Evolutionary conservation across 257 asterid genomes (phyloP).

Genomic region (Handroanthus guayacan): DNA sequence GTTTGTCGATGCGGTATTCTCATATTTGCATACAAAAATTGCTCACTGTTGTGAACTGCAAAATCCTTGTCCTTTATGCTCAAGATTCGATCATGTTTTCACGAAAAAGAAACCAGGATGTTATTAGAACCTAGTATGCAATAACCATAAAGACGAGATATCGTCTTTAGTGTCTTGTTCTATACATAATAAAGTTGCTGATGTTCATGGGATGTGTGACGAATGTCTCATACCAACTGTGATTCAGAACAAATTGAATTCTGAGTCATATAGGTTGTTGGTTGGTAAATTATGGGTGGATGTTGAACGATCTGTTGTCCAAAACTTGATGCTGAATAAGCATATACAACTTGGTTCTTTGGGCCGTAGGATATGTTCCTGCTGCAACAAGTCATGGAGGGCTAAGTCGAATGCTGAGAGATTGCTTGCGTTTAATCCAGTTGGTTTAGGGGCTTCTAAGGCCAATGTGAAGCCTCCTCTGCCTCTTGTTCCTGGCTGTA

Average conservation of each 20-base stretch:
- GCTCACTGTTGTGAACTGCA: conserved; percentile 54
- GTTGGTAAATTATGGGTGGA: neutral
- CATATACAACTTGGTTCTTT: conserved; percentile 40
- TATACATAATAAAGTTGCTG: conserved; percentile 51
- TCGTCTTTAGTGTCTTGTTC: conserved; percentile 57
- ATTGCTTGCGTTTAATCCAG: conserved; percentile 45
- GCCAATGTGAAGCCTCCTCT: conserved; percentile 65
- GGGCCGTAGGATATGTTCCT: conserved; percentile 45
- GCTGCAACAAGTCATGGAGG: conserved; percentile 55
- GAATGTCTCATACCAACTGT: conserved; percentile 55
- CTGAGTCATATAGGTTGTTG: conserved; percentile 45
- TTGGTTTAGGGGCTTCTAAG: conserved; percentile 59
- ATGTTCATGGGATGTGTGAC: conserved; percentile 57
- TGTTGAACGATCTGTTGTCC: conserved; percentile 42
- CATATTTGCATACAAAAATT: conserved; percentile 51
- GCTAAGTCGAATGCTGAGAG: conserved; percentile 54
- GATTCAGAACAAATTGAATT: conserved; percentile 29
- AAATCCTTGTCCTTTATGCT: conserved; percentile 59
- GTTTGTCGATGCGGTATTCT: conserved; percentile 52
- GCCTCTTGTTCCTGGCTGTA: conserved; percentile 58
- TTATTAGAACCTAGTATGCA: conserved; percentile 43
- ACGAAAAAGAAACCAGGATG: conserved; percentile 41
- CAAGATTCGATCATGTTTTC: conserved; percentile 49
- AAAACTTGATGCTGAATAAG: conserved; percentile 42
- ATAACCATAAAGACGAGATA: conserved; percentile 58